phyloP scores from a whole-genome alignment of 768 basidiomycete genomes.

The Mycena venus region DNA sequence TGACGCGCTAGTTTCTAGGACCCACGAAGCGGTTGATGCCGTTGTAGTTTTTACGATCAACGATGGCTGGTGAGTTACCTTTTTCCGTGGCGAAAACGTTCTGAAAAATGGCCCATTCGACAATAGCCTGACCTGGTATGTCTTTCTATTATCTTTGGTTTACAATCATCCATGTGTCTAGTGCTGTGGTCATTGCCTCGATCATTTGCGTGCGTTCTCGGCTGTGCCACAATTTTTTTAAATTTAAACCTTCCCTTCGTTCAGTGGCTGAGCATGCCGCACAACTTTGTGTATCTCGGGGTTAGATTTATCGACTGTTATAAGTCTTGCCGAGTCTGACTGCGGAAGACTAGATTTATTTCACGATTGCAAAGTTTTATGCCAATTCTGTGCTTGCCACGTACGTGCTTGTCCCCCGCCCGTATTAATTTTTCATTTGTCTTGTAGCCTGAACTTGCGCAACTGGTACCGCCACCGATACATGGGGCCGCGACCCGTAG shows the following conservation, averaged over 20 bases:
- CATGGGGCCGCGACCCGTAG: slow-evolving; percentile 12
- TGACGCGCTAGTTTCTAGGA: neutral
- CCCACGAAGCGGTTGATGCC: slow-evolving; percentile 26
- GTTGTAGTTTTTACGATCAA: slow-evolving; percentile 31
- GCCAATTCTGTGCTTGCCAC: slow-evolving; percentile 30
- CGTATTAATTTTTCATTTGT: neutral
- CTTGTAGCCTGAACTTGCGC: slow-evolving; percentile 25
- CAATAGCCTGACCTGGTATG: slow-evolving; percentile 10
- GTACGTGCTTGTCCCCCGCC: neutral
- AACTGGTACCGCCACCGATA: slow-evolving; percentile 34
- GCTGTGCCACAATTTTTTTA: neutral
- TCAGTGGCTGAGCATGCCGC: slow-evolving; percentile 29
- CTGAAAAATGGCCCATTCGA: neutral
- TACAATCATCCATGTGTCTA: neutral
- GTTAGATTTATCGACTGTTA: slow-evolving; percentile 26
- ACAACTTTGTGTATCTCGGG: slow-evolving; percentile 27
- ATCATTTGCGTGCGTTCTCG: slow-evolving; percentile 18
- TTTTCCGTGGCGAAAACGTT: neutral
- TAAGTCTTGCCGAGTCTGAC: too few relatives aligned
- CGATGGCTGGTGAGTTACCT: slow-evolving; percentile 19
- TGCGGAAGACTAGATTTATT: too few relatives aligned
- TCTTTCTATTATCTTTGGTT: neutral
- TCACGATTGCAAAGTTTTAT: slow-evolving; percentile 25
- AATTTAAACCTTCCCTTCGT: neutral
- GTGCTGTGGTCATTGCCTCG: slow-evolving; percentile 22